A percentile compares a stretch with the other conserved stretches of the same genome.
These are phyloP conservation scores for Croton laevigatus DNA, from an alignment of 441 rosid genomes.

Conservation along the genomic window DNA sequence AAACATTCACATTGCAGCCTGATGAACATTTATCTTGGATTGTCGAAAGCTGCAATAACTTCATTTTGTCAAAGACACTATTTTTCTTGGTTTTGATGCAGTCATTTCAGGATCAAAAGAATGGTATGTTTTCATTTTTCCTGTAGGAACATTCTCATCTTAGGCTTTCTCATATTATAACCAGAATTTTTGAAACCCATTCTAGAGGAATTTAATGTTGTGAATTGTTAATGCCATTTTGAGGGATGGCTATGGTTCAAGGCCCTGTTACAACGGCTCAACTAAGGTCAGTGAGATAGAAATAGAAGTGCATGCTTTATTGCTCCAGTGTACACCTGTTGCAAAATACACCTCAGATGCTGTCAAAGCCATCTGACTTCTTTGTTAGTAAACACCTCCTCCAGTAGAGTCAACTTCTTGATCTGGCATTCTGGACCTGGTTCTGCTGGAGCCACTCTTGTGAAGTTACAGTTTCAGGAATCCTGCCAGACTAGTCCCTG, in stretches of 20 bases:
- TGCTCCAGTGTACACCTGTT: not conserved
- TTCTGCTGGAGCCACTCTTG: not conserved
- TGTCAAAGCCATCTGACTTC: constrained; percentile 5
- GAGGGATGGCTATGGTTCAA: not conserved
- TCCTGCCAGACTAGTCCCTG: not conserved
- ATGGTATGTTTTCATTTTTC: constrained; percentile 43
- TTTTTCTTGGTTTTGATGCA: constrained; percentile 74
- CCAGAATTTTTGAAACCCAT: not conserved
- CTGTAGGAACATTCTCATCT: not conserved
- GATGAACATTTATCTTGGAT: constrained; percentile 58
- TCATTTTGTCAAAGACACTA: constrained; percentile 61
- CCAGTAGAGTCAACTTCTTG: not conserved
- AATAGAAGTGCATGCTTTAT: not conserved
- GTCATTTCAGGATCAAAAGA: constrained; percentile 37
- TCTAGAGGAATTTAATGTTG: not conserved
- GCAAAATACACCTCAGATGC: not conserved
- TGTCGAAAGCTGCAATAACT: constrained; percentile 45
- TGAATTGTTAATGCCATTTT: not conserved
- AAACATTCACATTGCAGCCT: constrained; percentile 46
- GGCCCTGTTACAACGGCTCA: not conserved
- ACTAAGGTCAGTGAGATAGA: not conserved
- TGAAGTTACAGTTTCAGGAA: not conserved
- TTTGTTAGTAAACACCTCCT: not conserved
- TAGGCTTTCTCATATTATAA: not conserved
- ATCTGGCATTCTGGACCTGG: not conserved